These are phyloP conservation scores for Aspergillus conjunctus DNA, from an alignment of 495 filamentous ascomycete species.

Conservation along the genomic window DNA sequence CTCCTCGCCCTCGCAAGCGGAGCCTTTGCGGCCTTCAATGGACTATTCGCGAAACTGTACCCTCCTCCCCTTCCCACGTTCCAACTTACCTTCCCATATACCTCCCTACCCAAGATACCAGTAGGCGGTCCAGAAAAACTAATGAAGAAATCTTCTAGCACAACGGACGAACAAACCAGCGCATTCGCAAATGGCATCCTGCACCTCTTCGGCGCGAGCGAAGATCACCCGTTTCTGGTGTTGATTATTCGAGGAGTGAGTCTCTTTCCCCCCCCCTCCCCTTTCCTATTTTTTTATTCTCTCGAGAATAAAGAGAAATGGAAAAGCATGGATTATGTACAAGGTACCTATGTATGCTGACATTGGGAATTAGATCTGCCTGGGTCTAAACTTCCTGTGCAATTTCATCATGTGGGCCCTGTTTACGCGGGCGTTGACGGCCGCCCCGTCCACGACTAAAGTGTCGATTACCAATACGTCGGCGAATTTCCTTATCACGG, in stretches of 20 bases:
- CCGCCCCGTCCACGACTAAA: slow-evolving; percentile 80
- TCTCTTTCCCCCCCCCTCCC: slow-evolving; percentile 15
- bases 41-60: slow-evolving; percentile 92
- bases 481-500: slow-evolving; percentile 89
- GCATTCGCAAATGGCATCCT: slow-evolving; percentile 67
- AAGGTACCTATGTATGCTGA: neutral
- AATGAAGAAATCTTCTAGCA: slow-evolving; percentile 53
- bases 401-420: slow-evolving; percentile 95
- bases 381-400: slow-evolving; percentile 83
- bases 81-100: neutral
- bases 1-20: slow-evolving; percentile 81
- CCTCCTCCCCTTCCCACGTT: neutral
- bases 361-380: slow-evolving; percentile 64
- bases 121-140: neutral
- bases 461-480: slow-evolving; percentile 93
- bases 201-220: slow-evolving; percentile 51
- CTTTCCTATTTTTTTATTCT: slow-evolving; percentile 10
- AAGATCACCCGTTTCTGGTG: slow-evolving; percentile 60
- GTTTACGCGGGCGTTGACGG: slow-evolving; percentile 77
- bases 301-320: neutral
- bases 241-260: slow-evolving; percentile 69
- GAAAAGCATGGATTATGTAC: neutral
- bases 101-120: slow-evolving; percentile 7
- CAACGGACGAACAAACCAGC: slow-evolving; percentile 81
- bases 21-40: slow-evolving; percentile 89